These are phyloP conservation scores for Phyllostachys edulis DNA, from an alignment of 176 grass and related monocot species.

Conservation along the genomic window DNA sequence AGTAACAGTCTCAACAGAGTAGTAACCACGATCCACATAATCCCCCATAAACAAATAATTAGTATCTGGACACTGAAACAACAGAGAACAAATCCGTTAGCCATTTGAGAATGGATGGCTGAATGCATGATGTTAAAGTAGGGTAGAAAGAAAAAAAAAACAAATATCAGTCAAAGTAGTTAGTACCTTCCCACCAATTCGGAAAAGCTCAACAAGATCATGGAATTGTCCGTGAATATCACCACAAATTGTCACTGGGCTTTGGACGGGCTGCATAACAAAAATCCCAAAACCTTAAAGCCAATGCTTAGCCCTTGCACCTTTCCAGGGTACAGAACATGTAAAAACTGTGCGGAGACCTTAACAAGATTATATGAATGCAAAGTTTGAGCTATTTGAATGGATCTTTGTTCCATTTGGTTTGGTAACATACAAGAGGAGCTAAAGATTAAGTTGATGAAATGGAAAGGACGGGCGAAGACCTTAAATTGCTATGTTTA, in stretches of 20 bases:
- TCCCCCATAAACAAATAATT: slow-evolving; percentile 99
- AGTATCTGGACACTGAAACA: slow-evolving; percentile 87
- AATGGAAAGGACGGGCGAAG: not conserved
- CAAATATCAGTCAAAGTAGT: not conserved
- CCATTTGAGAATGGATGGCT: slow-evolving; percentile 4
- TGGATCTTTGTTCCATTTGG: not conserved
- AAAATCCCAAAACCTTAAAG: slow-evolving; percentile 13
- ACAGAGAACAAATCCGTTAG: slow-evolving; percentile 1
- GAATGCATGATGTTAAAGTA: not conserved
- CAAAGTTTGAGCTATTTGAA: not conserved
- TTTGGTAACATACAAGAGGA: not conserved
- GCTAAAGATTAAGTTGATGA: not conserved
- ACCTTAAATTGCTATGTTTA: not conserved
- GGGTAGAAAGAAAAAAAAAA: not conserved
- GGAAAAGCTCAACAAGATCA: slow-evolving; percentile 89
- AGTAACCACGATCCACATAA: slow-evolving; percentile 96
- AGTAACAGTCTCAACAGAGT: slow-evolving; percentile 97
- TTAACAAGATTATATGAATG: not conserved
- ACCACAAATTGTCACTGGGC: slow-evolving; percentile 92
- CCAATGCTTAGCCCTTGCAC: not conserved
- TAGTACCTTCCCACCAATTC: slow-evolving; percentile 81
- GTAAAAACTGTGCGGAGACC: not conserved
- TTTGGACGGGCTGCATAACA: slow-evolving; percentile 78
- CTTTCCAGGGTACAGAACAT: not conserved
- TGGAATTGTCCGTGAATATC: slow-evolving; percentile 99